Evolutionary conservation across 306 rosid genomes (phyloP).

Genomic region (Medicago arabica): DNA sequence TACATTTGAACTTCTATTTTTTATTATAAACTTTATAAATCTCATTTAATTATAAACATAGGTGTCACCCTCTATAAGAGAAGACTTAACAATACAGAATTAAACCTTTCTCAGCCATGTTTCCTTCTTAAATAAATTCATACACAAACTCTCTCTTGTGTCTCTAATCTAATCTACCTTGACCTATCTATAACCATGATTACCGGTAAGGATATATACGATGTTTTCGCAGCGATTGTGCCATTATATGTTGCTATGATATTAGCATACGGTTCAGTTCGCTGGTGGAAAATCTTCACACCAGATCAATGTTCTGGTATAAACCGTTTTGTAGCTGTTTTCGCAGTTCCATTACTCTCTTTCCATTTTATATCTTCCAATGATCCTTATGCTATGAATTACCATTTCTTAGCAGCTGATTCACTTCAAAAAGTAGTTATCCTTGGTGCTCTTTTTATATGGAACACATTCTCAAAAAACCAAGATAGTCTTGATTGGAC

Average conservation of each 20-base stretch:
- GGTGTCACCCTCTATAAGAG: neutral
- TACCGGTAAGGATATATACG: constrained; percentile 75
- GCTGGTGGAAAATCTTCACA: constrained; percentile 93
- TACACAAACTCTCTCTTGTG: neutral
- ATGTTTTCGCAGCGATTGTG: constrained; percentile 79
- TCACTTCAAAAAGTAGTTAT: constrained; percentile 78
- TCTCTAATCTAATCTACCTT: constrained; percentile 11
- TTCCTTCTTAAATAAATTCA: no score
- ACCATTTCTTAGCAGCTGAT: constrained; percentile 86
- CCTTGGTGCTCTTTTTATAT: constrained; percentile 66
- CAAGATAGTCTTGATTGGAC: constrained; percentile 77
- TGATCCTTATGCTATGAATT: constrained; percentile 79
- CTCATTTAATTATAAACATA: neutral
- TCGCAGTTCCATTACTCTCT: constrained; percentile 85
- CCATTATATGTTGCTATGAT: constrained; percentile 89
- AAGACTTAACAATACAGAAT: neutral
- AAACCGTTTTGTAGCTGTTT: constrained; percentile 86
- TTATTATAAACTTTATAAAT: neutral
- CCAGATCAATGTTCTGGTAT: constrained; percentile 92
- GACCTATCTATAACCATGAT: constrained; percentile 56
- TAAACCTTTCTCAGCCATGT: neutral
- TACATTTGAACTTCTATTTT: neutral
- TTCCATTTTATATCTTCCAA: constrained; percentile 88
- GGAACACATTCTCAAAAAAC: constrained; percentile 69
- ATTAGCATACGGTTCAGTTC: constrained; percentile 82